Evolutionary conservation across 2,329 filamentous ascomycete species (phyloP).

Genomic region (Colletotrichum agaves): DNA sequence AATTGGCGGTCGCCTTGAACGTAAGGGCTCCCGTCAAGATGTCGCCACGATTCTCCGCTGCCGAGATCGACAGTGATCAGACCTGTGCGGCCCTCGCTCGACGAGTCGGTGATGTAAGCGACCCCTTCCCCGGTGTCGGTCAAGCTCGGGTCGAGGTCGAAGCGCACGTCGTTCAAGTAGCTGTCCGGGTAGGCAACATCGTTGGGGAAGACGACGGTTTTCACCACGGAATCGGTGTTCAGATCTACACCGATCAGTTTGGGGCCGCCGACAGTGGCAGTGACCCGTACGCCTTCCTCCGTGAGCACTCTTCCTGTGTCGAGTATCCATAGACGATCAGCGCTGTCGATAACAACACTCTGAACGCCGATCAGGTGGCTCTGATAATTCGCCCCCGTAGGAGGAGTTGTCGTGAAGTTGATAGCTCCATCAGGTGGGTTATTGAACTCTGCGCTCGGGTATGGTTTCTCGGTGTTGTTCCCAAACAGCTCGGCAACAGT

Average conservation of each 20-base stretch:
- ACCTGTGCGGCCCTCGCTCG: constrained; percentile 3
- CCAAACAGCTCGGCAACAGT: constrained; percentile 13
- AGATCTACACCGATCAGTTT: constrained; percentile 9
- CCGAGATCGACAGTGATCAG: constrained; percentile 9
- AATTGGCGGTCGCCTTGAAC: constrained; percentile 16
- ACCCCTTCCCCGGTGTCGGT: constrained; percentile 8
- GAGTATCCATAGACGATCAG: constrained; percentile 12
- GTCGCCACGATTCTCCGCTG: constrained; percentile 8
- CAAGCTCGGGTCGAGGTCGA: constrained; percentile 8
- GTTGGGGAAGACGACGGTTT: constrained; percentile 6
- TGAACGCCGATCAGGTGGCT: constrained; percentile 13
- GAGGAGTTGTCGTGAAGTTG: constrained; percentile 13
- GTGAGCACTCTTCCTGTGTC: constrained; percentile 9
- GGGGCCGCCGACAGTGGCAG: constrained; percentile 12
- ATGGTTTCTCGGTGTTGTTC: not conserved
- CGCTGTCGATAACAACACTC: constrained; percentile 16
- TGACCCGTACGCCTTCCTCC: constrained; percentile 6
- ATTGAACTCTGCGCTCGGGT: not conserved
- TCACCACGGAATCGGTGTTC: not conserved
- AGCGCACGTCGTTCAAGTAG: constrained; percentile 20
- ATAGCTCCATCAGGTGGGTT: constrained; percentile 12
- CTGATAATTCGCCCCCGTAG: constrained; percentile 1
- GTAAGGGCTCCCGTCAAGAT: constrained; percentile 12
- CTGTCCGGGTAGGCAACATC: constrained; percentile 6
- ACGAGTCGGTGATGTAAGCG: constrained; percentile 14